Evolutionary conservation across 768 basidiomycete genomes (phyloP).

Genomic region (Mycena venus): DNA sequence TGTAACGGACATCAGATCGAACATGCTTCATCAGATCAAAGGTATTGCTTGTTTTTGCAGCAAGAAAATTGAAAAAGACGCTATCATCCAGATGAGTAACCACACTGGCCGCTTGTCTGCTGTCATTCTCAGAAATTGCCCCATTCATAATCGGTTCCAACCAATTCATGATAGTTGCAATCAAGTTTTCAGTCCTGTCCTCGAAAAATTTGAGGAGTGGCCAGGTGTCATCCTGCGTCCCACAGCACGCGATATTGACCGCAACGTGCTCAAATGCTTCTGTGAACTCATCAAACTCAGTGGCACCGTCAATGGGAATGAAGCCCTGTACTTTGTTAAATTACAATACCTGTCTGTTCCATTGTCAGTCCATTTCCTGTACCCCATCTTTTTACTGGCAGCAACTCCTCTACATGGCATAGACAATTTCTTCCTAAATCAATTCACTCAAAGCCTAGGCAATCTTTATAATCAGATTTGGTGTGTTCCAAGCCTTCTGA

Average conservation of each 20-base stretch:
- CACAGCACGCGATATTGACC: slow-evolving; percentile 13
- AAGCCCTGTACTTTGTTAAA: too few relatives aligned
- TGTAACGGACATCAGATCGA: too few relatives aligned
- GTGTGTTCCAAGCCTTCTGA: too few relatives aligned
- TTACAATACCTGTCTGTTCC: too few relatives aligned
- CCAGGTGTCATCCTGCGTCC: slow-evolving; percentile 17
- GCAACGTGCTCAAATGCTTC: slow-evolving; percentile 49
- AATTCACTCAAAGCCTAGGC: too few relatives aligned
- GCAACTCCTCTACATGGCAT: too few relatives aligned
- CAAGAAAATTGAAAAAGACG: background rate
- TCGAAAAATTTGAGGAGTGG: slow-evolving; percentile 20
- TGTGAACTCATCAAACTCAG: slow-evolving; percentile 55
- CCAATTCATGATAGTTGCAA: slow-evolving; percentile 43
- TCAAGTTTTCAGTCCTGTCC: slow-evolving; percentile 21
- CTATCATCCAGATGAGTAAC: slow-evolving; percentile 35
- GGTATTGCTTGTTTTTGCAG: slow-evolving; percentile 52
- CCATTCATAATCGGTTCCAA: slow-evolving; percentile 57
- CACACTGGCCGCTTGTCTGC: slow-evolving; percentile 41
- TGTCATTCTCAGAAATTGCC: slow-evolving; percentile 48
- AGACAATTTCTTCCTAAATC: too few relatives aligned
- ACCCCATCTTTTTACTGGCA: too few relatives aligned
- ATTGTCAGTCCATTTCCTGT: too few relatives aligned
- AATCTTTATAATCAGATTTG: too few relatives aligned
- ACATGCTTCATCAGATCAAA: too few relatives aligned
- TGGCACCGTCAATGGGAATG: slow-evolving; percentile 46